Conservation (phyloP, 345 rosid species). For the Gossypium raimondii region DNA sequence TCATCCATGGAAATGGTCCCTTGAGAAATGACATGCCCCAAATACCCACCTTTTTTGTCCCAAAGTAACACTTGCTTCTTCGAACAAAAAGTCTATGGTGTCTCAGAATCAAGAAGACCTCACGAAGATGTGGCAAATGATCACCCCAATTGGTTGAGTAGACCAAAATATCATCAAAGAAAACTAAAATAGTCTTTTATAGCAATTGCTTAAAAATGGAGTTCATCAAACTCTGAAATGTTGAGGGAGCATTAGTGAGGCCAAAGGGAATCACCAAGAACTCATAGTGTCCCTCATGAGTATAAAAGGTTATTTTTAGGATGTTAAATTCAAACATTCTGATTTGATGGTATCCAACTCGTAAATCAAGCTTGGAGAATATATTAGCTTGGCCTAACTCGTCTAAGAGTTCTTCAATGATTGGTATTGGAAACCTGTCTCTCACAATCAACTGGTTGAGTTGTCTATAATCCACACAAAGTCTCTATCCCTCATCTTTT, state of each 20-base stretch:
- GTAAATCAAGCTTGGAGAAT: not conserved
- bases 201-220: too few species aligned
- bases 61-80: not conserved
- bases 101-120: not conserved
- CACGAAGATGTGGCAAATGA: not conserved
- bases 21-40: not conserved
- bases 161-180: too few species aligned
- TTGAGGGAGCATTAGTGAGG: not conserved
- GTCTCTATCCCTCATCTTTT: too few species aligned
- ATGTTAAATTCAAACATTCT: too few species aligned
- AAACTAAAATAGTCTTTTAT: too few species aligned
- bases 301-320: too few species aligned
- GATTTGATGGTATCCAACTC: not conserved
- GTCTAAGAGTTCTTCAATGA: not conserved
- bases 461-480: too few species aligned
- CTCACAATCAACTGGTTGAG: not conserved
- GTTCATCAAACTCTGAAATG: not conserved
- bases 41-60: not conserved
- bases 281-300: too few species aligned
- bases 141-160: not conserved
- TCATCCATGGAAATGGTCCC: too few species aligned
- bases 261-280: too few species aligned
- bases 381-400: too few species aligned
- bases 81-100: not conserved
- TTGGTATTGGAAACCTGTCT: not conserved